These are phyloP conservation scores for Trifolium fragiferum DNA, from an alignment of 306 rosid genomes.

Conservation along the genomic window DNA sequence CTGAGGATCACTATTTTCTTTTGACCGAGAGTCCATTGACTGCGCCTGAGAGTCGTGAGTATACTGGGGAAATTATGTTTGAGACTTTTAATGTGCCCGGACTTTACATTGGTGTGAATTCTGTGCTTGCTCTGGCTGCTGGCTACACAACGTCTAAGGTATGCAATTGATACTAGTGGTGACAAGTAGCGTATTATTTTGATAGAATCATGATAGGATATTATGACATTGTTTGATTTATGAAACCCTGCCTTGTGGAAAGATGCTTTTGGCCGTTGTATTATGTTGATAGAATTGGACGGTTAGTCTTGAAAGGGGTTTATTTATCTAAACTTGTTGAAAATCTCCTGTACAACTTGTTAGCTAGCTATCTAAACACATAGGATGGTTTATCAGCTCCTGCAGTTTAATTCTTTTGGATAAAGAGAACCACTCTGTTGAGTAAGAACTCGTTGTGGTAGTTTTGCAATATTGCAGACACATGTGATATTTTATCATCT, in stretches of 20 bases:
- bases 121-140: constrained; percentile 99
- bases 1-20: constrained; percentile 96
- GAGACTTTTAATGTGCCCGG: constrained; percentile 99
- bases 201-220: constrained; percentile 15
- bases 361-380: constrained; percentile 18
- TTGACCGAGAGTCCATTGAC: constrained; percentile 96
- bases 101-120: constrained; percentile 92
- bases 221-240: not conserved
- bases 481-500: constrained; percentile 7
- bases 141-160: constrained; percentile 99
- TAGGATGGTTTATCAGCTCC: not conserved
- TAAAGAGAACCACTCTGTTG: constrained; percentile 6
- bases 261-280: not conserved
- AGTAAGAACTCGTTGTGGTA: constrained; percentile 1
- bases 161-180: constrained; percentile 55
- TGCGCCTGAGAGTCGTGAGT: constrained; percentile 96
- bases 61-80: constrained; percentile 97
- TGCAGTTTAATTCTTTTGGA: constrained; percentile 21
- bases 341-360: not conserved
- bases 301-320: constrained; percentile 30
- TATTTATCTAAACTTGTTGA: constrained; percentile 15
- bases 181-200: constrained; percentile 14
- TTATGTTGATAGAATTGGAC: constrained; percentile 32
- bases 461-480: not conserved
- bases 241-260: not conserved